Conservation (phyloP, 306 rosid genomes). For the Rosa chinensis region DNA sequence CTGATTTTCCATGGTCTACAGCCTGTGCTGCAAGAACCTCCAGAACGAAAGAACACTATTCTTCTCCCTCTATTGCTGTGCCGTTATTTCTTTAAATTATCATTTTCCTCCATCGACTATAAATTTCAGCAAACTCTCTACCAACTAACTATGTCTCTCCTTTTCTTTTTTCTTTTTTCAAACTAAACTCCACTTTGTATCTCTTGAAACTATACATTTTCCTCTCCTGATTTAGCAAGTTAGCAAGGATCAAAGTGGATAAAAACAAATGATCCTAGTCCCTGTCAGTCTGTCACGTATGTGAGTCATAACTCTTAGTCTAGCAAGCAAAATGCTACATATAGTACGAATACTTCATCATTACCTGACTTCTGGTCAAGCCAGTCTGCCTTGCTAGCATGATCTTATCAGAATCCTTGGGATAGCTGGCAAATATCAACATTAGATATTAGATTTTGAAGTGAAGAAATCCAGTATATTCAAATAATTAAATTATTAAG, state of each 20-base stretch:
- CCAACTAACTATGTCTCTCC: background rate
- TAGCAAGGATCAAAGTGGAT: background rate
- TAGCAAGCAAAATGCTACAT: conserved; percentile 2
- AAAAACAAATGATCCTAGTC: background rate
- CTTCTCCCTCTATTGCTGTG: background rate
- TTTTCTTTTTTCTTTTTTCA: background rate
- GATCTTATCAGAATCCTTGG: conserved; percentile 86
- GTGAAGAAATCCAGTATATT: background rate
- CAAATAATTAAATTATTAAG: background rate
- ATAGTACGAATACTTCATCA: background rate
- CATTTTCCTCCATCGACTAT: background rate
- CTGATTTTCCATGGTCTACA: background rate
- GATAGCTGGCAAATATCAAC: conserved; percentile 50
- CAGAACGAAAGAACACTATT: background rate
- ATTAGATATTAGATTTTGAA: conserved; percentile 6
- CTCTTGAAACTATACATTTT: background rate
- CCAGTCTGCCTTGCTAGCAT: conserved; percentile 89
- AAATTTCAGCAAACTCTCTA: background rate
- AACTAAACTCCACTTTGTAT: background rate
- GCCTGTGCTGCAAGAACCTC: background rate
- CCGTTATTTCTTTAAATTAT: background rate
- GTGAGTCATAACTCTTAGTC: background rate
- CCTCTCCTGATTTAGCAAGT: background rate
- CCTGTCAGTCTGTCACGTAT: background rate
- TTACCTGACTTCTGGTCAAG: conserved; percentile 84